Base-by-base conservation (phyloP, 768 basidiomycete species). In the Kwoniella shandongensis region DNA sequence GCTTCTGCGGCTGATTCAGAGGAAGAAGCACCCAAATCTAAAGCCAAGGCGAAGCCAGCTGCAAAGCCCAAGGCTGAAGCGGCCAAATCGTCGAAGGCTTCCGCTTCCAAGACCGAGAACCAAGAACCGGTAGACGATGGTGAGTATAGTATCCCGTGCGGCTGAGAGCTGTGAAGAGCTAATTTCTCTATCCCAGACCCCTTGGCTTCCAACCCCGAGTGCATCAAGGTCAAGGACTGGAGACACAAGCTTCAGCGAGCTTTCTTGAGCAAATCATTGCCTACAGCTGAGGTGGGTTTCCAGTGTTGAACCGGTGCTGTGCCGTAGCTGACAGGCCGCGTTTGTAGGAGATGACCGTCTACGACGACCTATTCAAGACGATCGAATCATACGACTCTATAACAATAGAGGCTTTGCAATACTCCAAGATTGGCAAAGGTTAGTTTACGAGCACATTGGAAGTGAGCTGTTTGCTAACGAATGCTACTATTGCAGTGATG, bases 161-260 rank as follows among this genome's bases (percentile, higher is more conserved):
- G n/a, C n/a, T n/a, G n/a, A n/a, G n/a, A n/a, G n/a, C n/a, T n/a
- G n/a, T n/a, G n/a, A n/a, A n/a, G n/a, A n/a, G n/a, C n/a, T n/a
- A n/a, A n/a, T n/a, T n/a, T n/a, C n/a, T n/a, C n/a, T n/a, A n/a
- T n/a, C n/a, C n/a, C n/a, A 81, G 81, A 79, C 54, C 79, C 80
- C 49, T 61, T 85, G 51, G 76, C 79, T 39, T 78, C 75, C 46
- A 85, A 88, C 74, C 81, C 81, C 1, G 86, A 87, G 59, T 87
- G 85, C 22, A 68, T 79, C 52, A 86, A 86, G 75, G 90, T 93
- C 66, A 86, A 88, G 70, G 88, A 89, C 56, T 94, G 92, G 91
- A 81, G 93, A 64, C 91, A 94, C 76, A 88, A 85, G 76, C 82
- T 96, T 2, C 92, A 97, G 78, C 88, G 91, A 76, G 88, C 84